Base-by-base conservation (phyloP, 345 rosid species). In the Dovyalis caffra region DNA sequence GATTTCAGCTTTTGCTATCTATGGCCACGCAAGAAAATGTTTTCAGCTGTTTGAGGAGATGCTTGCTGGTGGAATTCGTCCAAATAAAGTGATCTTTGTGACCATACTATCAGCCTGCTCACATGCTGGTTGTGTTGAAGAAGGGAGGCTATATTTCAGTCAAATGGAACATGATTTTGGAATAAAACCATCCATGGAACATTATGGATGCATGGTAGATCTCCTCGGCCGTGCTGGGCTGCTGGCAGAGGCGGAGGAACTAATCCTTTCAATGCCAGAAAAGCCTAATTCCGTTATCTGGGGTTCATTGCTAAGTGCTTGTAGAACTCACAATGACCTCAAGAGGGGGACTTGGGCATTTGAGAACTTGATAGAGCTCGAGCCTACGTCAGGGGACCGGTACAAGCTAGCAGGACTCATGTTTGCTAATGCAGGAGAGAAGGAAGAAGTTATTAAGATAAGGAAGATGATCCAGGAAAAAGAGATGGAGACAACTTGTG, bases 31-130 rank as follows among this genome's bases (percentile, higher is more conserved):
- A 9, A 57, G 20, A 14, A 71, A 75, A 62, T 74, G 75, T 45
- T 69, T 74, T 26, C 34, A 64, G 9, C 75, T 74, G 49, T 64
- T 64, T 16, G 68, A 74, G 10, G 74, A 70, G 49, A 79, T 79
- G 79, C 33, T 74, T 69, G 78, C 70, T 25, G 57, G 40, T 28
- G 78, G 78, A 12, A 66, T 70, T n/a, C 23, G 18, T 28, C 79
- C 76, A 2, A 75, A 79, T 64, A 61, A 23, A 65, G 76, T 79
- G 37, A 34, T 75, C 25, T 79, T 79, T 38, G 67, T 70, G 9
- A 63, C 78, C 23, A 33, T 66, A 31, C 33, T 79, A 16, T 49
- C 67, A 32, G 74, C 77, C 60, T 78, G 77, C 23, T 47, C 77
- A 49, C 77, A 78, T 31, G 74, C 63, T 32, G 81, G 77, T 6